Evolutionary conservation across 2,329 filamentous ascomycete genomes (phyloP).

Genomic region (Pseudodiploospora longispora): DNA sequence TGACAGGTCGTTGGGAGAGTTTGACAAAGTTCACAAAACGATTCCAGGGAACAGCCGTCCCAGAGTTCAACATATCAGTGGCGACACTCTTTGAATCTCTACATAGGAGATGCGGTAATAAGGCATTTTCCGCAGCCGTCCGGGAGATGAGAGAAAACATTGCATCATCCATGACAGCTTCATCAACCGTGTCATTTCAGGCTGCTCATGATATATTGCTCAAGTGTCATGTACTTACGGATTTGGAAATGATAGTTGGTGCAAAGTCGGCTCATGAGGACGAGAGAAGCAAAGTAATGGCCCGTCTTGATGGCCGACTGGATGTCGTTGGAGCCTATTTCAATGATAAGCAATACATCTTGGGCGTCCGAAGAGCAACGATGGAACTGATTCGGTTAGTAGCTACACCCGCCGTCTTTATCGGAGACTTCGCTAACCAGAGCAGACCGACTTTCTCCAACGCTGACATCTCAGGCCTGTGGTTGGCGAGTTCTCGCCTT

Average conservation of each 20-base stretch:
- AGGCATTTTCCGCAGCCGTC: conserved; percentile 49
- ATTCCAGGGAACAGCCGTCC: conserved; percentile 38
- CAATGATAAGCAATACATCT: conserved; percentile 85
- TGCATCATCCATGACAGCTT: conserved; percentile 65
- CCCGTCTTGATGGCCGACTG: conserved; percentile 61
- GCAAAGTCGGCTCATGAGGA: conserved; percentile 34
- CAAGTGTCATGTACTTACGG: conserved; percentile 78
- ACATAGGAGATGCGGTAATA: conserved; percentile 43
- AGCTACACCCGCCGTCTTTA: background rate
- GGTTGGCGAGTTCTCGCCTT: conserved; percentile 77
- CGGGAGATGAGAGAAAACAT: conserved; percentile 60
- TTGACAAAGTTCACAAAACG: conserved; percentile 58
- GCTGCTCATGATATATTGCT: conserved; percentile 79
- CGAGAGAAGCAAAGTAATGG: conserved; percentile 24
- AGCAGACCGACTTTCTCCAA: conserved; percentile 53
- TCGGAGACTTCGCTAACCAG: background rate
- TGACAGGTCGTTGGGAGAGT: conserved; percentile 71
- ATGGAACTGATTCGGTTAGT: conserved; percentile 70
- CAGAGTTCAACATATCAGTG: conserved; percentile 76
- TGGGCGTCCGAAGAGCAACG: conserved; percentile 76
- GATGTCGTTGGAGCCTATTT: conserved; percentile 83
- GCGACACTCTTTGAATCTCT: conserved; percentile 52
- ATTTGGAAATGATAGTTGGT: conserved; percentile 69
- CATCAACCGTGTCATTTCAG: conserved; percentile 72
- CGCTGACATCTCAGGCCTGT: conserved; percentile 70